Conservation (phyloP, 2,329 filamentous ascomycete species). For the Sporothrix luriei region DNA sequence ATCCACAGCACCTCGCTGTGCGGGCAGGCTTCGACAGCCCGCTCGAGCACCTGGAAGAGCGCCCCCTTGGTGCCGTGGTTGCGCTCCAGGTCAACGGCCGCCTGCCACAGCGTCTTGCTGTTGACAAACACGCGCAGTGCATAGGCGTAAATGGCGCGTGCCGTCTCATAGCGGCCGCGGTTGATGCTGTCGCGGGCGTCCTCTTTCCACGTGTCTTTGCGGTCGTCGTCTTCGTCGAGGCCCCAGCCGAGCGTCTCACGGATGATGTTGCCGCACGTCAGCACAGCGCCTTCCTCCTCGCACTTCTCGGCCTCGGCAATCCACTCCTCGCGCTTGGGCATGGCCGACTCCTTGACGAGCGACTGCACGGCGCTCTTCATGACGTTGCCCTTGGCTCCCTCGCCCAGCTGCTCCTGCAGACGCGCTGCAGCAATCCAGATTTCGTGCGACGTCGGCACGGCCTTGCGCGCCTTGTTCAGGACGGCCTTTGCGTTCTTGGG, state of each 20-base stretch:
- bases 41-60: slow-evolving; percentile 82
- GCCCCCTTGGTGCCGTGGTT: slow-evolving; percentile 76
- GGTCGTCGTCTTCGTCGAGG: slow-evolving; percentile 92
- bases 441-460: slow-evolving; percentile 87
- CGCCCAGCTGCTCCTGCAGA: slow-evolving; percentile 83
- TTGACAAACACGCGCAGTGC: slow-evolving; percentile 86
- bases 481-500: slow-evolving; percentile 93
- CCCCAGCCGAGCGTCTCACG: slow-evolving; percentile 91
- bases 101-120: slow-evolving; percentile 85
- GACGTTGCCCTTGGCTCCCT: slow-evolving; percentile 75
- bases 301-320: slow-evolving; percentile 92
- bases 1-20: slow-evolving; percentile 92
- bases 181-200: slow-evolving; percentile 83
- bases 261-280: slow-evolving; percentile 88
- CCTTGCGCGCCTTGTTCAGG: slow-evolving; percentile 91
- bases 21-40: slow-evolving; percentile 90
- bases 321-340: slow-evolving; percentile 98
- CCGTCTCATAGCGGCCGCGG: slow-evolving; percentile 83
- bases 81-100: slow-evolving; percentile 86
- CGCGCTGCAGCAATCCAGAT: slow-evolving; percentile 96
- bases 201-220: slow-evolving; percentile 94
- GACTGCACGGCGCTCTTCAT: slow-evolving; percentile 94
- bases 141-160: slow-evolving; percentile 90
- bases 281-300: slow-evolving; percentile 83
- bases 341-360: slow-evolving; percentile 85